Evolutionary conservation across 208 protist genomes (phyloP), one percentile per base, ranked within the genome.

Genomic region (Wallacemonas collosoma): DNA sequence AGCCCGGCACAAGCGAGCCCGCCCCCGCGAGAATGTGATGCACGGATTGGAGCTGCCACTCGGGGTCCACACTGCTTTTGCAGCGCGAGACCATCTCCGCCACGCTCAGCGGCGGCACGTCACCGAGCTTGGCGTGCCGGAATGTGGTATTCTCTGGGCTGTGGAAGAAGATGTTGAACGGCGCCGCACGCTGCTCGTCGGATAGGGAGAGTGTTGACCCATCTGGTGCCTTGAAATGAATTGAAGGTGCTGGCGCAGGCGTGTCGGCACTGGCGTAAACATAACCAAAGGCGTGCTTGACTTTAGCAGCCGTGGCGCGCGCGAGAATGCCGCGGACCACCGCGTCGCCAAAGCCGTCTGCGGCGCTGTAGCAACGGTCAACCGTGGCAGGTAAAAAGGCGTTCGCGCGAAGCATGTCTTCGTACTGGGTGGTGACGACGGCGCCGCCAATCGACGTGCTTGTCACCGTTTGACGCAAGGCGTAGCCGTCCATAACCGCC

Each of bases 401-500:
- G 15, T 68, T 69, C n/a, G 55, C 45, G 44, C 51, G 15, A 35
- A 82, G 72, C 60, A 79, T 12, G n/a, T 63, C 66, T 50, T 68
- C 15, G 72, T 83, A 82, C 75, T 88, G 72, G 48, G 72, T 70
- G 51, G 87, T 88, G 26, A 96, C 84, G 9, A 72, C 79, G 2
- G 75, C 79, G 1, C 89, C 89, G 60, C 82, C 92, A 0, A 93
- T 65, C n/a, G 79, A 62, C 17, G 60, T 71, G 5, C 68, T 83
- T 54, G 80, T 76, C 2, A 96, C 69, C 0, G 86, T 82, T 55
- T 83, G 82, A 11, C 89, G 86, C 71, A 95, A 71, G 35, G 83
- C 78, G 66, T 94, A 94, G 45, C 92, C 92, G 68, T 96, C 92
- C 41, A 94, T 57, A 12, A 96, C 92, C 2, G 86, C 92, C 6